Evolutionary conservation across 148 eudicot species (phyloP).

Genomic region (Chenopodium berlandieri): DNA sequence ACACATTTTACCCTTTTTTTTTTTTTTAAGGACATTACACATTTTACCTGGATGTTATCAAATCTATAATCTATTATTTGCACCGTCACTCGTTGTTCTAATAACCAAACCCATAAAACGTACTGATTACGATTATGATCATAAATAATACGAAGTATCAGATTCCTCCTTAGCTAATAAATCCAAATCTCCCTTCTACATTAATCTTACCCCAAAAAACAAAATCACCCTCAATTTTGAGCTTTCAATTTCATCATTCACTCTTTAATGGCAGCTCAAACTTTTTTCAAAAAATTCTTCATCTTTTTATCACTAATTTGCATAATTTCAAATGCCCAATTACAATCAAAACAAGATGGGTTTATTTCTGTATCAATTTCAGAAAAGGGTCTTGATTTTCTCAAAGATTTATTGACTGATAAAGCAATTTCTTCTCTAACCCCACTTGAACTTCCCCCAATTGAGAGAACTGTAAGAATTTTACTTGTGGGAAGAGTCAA

Average conservation of each 20-base stretch:
- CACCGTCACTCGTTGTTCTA: too few species aligned
- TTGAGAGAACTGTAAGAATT: conserved; percentile 54
- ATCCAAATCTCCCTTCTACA: not conserved
- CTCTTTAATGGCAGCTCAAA: conserved; percentile 25
- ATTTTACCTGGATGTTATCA: too few species aligned
- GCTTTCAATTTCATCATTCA: too few species aligned
- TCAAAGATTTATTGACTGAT: conserved; percentile 59
- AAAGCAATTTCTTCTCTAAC: conserved; percentile 73
- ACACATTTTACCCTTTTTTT: too few species aligned
- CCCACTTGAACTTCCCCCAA: conserved; percentile 58
- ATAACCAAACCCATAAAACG: too few species aligned
- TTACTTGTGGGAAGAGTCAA: conserved; percentile 63
- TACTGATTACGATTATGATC: too few species aligned
- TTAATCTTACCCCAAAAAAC: not conserved
- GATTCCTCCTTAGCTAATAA: not conserved
- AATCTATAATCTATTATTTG: too few species aligned
- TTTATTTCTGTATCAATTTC: conserved; percentile 63
- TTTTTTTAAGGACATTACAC: too few species aligned
- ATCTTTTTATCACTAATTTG: conserved; percentile 25
- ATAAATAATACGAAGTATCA: not conserved
- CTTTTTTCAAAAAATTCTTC: conserved; percentile 23
- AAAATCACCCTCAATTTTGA: not conserved
- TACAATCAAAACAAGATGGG: conserved; percentile 44
- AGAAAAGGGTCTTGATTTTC: conserved; percentile 76
- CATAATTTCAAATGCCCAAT: conserved; percentile 26